These are phyloP conservation scores for Dissophora ornata DNA, from an alignment of 192 early-diverging fungal species.

Conservation along the genomic window DNA sequence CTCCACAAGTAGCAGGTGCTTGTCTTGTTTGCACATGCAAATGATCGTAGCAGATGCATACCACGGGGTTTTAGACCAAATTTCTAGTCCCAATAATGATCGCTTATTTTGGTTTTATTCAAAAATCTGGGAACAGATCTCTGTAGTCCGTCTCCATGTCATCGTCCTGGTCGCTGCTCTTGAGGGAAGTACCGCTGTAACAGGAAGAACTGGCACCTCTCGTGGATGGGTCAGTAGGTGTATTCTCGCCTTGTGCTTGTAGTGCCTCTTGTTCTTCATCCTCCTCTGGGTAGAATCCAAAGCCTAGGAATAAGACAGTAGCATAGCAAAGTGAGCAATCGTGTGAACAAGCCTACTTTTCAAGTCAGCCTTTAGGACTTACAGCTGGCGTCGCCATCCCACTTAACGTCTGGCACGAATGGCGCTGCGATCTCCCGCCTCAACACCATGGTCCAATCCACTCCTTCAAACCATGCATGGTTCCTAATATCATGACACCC, in stretches of 20 bases:
- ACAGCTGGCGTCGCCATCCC: conserved; percentile 66
- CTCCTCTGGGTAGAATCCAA: conserved; percentile 47
- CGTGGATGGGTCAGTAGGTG: neutral
- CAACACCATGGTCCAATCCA: conserved; percentile 70
- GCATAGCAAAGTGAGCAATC: neutral
- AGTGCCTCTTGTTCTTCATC: conserved; percentile 21
- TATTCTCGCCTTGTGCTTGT: neutral
- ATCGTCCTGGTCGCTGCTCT: neutral
- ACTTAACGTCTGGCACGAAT: conserved; percentile 65
- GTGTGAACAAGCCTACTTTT: too few relatives aligned
- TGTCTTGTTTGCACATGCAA: neutral
- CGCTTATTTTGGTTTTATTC: conserved; percentile 1
- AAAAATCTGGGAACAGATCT: conserved; percentile 63
- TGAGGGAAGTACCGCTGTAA: conserved; percentile 1
- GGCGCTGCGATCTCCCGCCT: conserved; percentile 65
- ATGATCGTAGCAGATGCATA: too few relatives aligned
- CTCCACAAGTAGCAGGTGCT: neutral
- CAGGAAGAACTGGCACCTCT: neutral
- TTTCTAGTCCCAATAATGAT: neutral
- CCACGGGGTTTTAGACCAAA: too few relatives aligned
- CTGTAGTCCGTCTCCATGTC: conserved; percentile 29
- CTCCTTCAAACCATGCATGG: conserved; percentile 74
- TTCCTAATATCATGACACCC: conserved; percentile 75
- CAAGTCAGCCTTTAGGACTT: conserved; percentile 1
- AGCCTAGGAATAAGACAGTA: conserved; percentile 17